A percentile compares a stretch with the other conserved stretches of the same genome.
Conservation (phyloP, 805 yeast species). For the Cyberlindnera mississippiensis region DNA sequence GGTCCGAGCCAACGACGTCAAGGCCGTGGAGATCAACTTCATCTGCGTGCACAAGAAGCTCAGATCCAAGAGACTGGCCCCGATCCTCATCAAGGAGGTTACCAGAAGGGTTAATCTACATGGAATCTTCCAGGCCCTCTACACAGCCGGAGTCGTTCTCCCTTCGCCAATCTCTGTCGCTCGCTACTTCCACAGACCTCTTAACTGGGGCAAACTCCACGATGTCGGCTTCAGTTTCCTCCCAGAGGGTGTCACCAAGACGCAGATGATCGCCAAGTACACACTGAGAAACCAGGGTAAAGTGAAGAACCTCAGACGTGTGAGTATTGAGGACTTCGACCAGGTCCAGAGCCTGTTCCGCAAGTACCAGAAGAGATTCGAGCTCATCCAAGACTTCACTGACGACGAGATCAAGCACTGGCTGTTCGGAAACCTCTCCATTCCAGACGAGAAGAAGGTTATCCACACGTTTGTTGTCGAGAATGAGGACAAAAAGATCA, state of each 20-base stretch:
- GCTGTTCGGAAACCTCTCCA: conserved; percentile 53
- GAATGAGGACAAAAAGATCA: conserved; percentile 51
- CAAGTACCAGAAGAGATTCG: conserved; percentile 65
- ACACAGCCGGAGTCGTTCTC: conserved; percentile 86
- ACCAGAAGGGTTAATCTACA: conserved; percentile 85
- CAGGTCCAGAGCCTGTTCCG: conserved; percentile 56
- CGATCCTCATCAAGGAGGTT: conserved; percentile 88
- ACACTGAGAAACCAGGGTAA: conserved; percentile 52
- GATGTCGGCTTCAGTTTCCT: conserved; percentile 88
- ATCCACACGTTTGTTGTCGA: conserved; percentile 76
- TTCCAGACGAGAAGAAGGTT: conserved; percentile 42
- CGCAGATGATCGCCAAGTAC: conserved; percentile 65
- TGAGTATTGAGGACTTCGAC: conserved; percentile 58
- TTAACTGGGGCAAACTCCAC: conserved; percentile 84
- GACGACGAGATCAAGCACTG: conserved; percentile 77
- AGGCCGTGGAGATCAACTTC: conserved; percentile 87
- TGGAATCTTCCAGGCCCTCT: conserved; percentile 92
- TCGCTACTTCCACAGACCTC: conserved; percentile 89
- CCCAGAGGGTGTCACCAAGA: conserved; percentile 68
- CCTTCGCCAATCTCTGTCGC: conserved; percentile 91
- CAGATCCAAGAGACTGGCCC: conserved; percentile 90
- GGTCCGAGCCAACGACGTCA: conserved; percentile 51
- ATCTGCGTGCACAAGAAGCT: conserved; percentile 91
- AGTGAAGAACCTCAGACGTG: conserved; percentile 46
- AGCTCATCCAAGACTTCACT: conserved; percentile 63